Evolutionary conservation across 495 filamentous ascomycete genomes (phyloP).

Genomic region (Neurospora hispaniola): DNA sequence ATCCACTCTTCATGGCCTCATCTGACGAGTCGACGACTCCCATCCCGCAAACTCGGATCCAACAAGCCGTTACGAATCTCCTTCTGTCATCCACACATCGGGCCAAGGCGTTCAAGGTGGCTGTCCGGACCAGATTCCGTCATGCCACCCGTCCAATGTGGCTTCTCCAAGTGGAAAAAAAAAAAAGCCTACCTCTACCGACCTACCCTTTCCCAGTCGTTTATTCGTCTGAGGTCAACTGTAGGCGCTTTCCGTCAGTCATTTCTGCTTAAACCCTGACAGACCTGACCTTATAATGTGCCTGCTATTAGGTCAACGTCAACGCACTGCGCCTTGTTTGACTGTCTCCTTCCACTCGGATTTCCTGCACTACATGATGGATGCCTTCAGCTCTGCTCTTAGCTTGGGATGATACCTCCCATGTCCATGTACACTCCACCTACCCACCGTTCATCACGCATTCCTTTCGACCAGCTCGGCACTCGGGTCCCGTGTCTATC

Average conservation of each 20-base stretch:
- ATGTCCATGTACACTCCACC: not conserved
- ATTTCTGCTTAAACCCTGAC: not conserved
- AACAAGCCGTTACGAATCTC: not conserved
- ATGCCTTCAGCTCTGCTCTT: not conserved
- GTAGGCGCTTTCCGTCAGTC: not conserved
- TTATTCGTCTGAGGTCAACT: not conserved
- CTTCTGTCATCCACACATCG: not conserved
- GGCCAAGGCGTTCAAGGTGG: not conserved
- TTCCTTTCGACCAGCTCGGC: not conserved
- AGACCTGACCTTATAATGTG: not conserved
- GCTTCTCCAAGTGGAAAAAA: not conserved
- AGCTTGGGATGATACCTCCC: not conserved
- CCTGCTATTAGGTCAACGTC: not conserved
- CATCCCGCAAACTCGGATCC: not conserved
- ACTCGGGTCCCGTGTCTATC: not conserved
- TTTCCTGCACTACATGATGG: not conserved
- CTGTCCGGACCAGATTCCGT: not conserved
- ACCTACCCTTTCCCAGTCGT: not conserved
- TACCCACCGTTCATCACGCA: not conserved
- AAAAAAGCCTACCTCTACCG: not conserved
- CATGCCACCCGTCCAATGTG: not conserved
- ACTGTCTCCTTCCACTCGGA: not conserved
- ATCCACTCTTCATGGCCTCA: not conserved
- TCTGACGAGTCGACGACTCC: not conserved
- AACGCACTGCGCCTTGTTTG: not conserved